These are phyloP conservation scores for Pythium vanterpoolii DNA, from an alignment of 352 stramenopile species.

Conservation along the genomic window DNA sequence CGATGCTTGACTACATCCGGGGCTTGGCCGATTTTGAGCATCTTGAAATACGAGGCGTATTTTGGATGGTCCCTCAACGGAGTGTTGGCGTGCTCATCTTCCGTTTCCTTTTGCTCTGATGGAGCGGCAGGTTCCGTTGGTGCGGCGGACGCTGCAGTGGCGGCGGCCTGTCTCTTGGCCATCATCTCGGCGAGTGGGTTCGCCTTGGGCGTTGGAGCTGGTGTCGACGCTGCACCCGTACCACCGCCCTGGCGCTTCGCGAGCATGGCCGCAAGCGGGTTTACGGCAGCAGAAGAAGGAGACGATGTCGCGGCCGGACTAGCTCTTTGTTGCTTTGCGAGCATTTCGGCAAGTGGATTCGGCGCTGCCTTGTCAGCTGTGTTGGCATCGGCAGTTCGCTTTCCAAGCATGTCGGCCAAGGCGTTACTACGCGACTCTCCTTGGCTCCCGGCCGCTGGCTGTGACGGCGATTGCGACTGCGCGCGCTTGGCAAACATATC, in stretches of 20 bases:
- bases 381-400: conserved; percentile 14
- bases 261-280: conserved; percentile 22
- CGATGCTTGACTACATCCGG: conserved; percentile 68
- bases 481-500: conserved; percentile 35
- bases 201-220: neutral
- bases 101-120: conserved; percentile 5
- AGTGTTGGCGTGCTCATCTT: conserved; percentile 26
- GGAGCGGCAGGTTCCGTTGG: neutral
- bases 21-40: conserved; percentile 74
- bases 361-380: neutral
- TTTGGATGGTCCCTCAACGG: conserved; percentile 63
- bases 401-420: conserved; percentile 44
- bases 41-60: conserved; percentile 79
- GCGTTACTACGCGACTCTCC: conserved; percentile 15
- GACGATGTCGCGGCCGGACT: neutral
- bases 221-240: neutral
- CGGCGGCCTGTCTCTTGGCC: conserved; percentile 21
- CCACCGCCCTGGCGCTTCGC: conserved; percentile 16
- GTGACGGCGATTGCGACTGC: too few species aligned
- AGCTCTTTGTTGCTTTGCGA: conserved; percentile 10
- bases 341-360: conserved; percentile 8
- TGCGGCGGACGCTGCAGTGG: neutral
- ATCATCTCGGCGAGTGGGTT: conserved; percentile 27
- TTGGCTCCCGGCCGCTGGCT: conserved; percentile 5
- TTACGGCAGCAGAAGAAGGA: neutral